phyloP scores from a whole-genome alignment of 352 stramenopile genomes.

The Phytophthora cryptogea region DNA sequence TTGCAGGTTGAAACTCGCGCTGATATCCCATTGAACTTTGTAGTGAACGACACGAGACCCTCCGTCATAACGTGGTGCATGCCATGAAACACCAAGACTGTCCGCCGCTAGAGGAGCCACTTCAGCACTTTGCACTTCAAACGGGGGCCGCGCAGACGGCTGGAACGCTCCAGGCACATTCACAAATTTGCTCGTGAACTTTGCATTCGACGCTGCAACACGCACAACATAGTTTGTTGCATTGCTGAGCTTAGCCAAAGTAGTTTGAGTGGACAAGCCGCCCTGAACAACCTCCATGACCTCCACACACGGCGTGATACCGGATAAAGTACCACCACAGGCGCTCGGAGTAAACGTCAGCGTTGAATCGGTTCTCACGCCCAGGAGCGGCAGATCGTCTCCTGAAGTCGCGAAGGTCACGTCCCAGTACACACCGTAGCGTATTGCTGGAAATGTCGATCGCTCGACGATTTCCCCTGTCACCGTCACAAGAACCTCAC shows the following conservation, averaged over 20 bases:
- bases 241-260: constrained; percentile 27
- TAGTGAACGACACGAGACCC: constrained; percentile 89
- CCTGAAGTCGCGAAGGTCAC: constrained; percentile 54
- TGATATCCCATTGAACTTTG: constrained; percentile 93
- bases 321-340: constrained; percentile 64
- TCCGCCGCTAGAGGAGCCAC: constrained; percentile 44
- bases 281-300: constrained; percentile 40
- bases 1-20: constrained; percentile 78
- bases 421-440: constrained; percentile 70
- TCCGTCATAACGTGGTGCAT: constrained; percentile 59
- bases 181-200: constrained; percentile 39
- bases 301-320: constrained; percentile 57
- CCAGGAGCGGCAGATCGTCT: constrained; percentile 51
- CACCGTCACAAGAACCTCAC: constrained; percentile 51
- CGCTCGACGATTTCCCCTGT: constrained; percentile 29
- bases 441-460: constrained; percentile 36
- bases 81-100: constrained; percentile 78
- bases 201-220: constrained; percentile 38
- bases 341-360: constrained; percentile 42
- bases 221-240: constrained; percentile 52
- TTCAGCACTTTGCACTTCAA: constrained; percentile 31
- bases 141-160: constrained; percentile 34
- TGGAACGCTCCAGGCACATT: constrained; percentile 26
- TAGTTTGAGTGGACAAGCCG: constrained; percentile 33
- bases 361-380: constrained; percentile 38